Evolutionary conservation across 495 filamentous ascomycete species (phyloP), one percentile per base, ranked within the genome.

Genomic region (Aspergillus egyptiacus): DNA sequence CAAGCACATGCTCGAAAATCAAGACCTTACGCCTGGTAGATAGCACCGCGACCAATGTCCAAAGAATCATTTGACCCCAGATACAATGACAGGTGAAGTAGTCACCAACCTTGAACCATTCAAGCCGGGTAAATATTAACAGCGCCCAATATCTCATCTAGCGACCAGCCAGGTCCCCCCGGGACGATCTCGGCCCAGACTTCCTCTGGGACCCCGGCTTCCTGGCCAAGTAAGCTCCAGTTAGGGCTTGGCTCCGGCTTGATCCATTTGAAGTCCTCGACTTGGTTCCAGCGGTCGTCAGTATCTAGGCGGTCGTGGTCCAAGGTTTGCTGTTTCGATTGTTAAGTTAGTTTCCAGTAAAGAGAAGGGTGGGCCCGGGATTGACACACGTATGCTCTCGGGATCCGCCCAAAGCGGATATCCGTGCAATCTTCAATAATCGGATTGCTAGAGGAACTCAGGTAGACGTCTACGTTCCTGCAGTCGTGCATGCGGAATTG

Each of bases 211-310:
- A 91, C 72, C 8, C 81, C 76, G 28, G 85, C 71, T 15, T 71
- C 73, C 35, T 75, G 74, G 13, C 75, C 68, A 32, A 96, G 48
- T 8, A 91, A 59, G 36, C 73, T 79, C 89, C 91, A 98, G 62
- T 98, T 90, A 1, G 93, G 93, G 55, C 87, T 96, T 14, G 79
- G 82, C 37, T 85, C 86, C 9, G 77, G 71, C 65, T 89, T 94
- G 51, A 96, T 76, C 94, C 94, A 97, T 65, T 95, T 93, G 73
- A 98, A 98, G 58, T 98, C 93, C 58, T 96, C 87, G 11, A 98
- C 84, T 58, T 94, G 80, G 56, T 87, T 79, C 86, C 88, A 98
- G 49, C 83, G 73, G 64, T 93, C 90, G 47, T 65, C 53, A 17
- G 55, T 46, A 19, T 71, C 63, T 9, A 55, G 59, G 23, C 62